These are phyloP conservation scores for Oenanthe sinensis DNA, from an alignment of 129 eudicot genomes.

Conservation along the genomic window DNA sequence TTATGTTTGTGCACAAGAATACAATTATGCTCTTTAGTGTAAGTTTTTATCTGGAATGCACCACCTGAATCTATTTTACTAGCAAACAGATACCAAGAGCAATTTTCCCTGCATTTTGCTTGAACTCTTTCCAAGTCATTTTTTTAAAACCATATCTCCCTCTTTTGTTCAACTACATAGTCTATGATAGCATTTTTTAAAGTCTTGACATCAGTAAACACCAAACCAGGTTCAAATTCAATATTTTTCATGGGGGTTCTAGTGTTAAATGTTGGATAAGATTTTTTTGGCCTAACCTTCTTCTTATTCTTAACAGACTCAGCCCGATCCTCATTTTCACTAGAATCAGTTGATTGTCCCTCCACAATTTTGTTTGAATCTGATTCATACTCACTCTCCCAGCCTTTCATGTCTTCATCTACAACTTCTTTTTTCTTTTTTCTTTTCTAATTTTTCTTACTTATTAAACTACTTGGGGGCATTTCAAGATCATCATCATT, in stretches of 20 bases:
- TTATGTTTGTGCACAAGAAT: not conserved
- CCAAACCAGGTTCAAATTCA: not conserved
- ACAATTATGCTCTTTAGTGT: not conserved
- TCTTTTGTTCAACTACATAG: no score
- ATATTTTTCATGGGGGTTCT: no score
- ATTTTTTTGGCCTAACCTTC: not conserved
- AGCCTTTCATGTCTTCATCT: not conserved
- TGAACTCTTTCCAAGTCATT: not conserved
- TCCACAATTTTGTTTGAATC: no score
- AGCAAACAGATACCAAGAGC: not conserved
- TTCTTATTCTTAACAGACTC: not conserved
- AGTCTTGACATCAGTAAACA: not conserved
- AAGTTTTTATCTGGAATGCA: not conserved
- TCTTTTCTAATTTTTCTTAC: no score
- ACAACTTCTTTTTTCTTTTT: no score
- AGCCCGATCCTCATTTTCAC: not conserved
- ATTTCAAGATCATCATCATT: not conserved
- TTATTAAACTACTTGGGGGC: no score
- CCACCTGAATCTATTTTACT: not conserved
- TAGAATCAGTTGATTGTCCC: not conserved
- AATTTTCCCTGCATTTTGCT: not conserved
- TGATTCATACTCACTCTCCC: not conserved
- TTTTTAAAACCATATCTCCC: not conserved
- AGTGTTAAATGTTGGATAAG: no score
- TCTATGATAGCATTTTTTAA: not conserved